Percentiles rank a stretch among this genome's conserved stretches.
Evolutionary conservation across 2,329 filamentous ascomycete species (phyloP).

Genomic region (Orbilia quercus): DNA sequence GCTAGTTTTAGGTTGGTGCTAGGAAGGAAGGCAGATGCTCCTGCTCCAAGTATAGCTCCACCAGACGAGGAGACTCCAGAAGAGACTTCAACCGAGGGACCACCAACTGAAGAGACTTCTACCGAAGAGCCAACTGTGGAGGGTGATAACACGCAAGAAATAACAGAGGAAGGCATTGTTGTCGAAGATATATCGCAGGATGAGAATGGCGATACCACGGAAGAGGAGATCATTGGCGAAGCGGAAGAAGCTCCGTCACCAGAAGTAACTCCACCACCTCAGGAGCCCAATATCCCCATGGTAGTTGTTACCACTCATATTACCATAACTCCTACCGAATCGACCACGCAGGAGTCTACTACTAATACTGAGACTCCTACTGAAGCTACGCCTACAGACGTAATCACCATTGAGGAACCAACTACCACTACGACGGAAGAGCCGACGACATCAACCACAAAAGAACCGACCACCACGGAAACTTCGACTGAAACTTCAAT

Average conservation of each 20-base stretch:
- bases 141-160: background rate
- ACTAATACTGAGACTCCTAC: slow-evolving; percentile 10
- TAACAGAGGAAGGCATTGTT: slow-evolving; percentile 3
- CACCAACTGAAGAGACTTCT: background rate
- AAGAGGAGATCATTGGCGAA: slow-evolving; percentile 2
- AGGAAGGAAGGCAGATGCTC: slow-evolving; percentile 15
- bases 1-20: slow-evolving; percentile 46
- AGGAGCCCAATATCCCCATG: background rate
- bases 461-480: background rate
- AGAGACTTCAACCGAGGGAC: background rate
- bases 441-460: slow-evolving; percentile 4
- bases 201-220: slow-evolving; percentile 4
- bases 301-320: slow-evolving; percentile 1
- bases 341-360: background rate
- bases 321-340: slow-evolving; percentile 5
- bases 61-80: background rate
- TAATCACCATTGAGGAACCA: slow-evolving; percentile 9
- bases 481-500: background rate
- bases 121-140: background rate
- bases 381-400: slow-evolving; percentile 6
- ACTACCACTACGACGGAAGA: background rate
- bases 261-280: slow-evolving; percentile 15
- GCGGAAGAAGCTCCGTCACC: slow-evolving; percentile 1
- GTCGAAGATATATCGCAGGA: slow-evolving; percentile 1
- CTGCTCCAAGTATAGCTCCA: background rate